These are phyloP conservation scores for Coriaria nepalensis DNA, from an alignment of 306 rosid species.

Conservation along the genomic window DNA sequence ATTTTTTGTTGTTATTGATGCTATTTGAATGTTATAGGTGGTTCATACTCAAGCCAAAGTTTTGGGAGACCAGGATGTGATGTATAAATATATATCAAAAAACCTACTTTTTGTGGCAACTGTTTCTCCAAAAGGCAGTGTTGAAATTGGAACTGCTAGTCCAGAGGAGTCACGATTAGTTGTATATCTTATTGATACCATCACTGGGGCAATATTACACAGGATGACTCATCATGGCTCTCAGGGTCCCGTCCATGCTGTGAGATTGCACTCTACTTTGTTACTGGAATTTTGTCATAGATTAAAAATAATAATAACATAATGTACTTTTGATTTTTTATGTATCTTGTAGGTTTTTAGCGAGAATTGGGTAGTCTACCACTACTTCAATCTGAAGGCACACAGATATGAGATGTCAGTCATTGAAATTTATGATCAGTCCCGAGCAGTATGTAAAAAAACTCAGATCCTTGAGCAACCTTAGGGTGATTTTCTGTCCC, in stretches of 20 bases:
- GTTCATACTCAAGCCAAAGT: conserved; percentile 98
- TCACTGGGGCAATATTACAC: conserved; percentile 84
- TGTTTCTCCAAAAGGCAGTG: conserved; percentile 78
- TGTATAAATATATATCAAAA: conserved; percentile 77
- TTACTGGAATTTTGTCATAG: conserved; percentile 11
- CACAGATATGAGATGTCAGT: conserved; percentile 97
- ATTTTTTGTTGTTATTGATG: conserved; percentile 5
- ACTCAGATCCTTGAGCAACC: conserved; percentile 11
- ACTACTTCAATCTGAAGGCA: conserved; percentile 95
- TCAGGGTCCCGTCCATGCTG: conserved; percentile 94
- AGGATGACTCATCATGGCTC: conserved; percentile 86
- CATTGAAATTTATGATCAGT: conserved; percentile 88
- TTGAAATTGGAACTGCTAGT: conserved; percentile 65
- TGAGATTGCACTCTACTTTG: conserved; percentile 30
- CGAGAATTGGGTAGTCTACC: conserved; percentile 98
- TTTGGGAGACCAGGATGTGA: conserved; percentile 69
- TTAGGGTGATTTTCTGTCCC: conserved; percentile 5
- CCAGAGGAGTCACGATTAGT: conserved; percentile 89
- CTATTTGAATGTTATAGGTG: conserved; percentile 39
- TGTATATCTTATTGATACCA: conserved; percentile 75
- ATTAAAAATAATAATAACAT: not conserved
- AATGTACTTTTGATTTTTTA: conserved; percentile 15
- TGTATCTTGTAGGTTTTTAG: conserved; percentile 64
- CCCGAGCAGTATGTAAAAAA: conserved; percentile 70
- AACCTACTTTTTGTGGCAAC: conserved; percentile 86